Evolutionary conservation across 345 rosid genomes (phyloP), one percentile per base, ranked within the genome.

Genomic region (Brassica napus): DNA sequence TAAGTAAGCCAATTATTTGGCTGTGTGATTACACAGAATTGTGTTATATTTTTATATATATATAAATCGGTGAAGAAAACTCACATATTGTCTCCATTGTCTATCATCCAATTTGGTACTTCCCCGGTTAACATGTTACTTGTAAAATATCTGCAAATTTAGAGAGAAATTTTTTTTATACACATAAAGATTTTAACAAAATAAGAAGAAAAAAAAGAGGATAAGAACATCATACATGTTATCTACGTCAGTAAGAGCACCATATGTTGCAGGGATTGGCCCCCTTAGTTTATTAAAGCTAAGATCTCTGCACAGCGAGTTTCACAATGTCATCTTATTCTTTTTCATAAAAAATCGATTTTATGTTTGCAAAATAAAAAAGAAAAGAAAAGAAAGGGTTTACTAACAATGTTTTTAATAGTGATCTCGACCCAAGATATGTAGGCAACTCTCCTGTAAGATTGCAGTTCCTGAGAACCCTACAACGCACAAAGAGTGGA

Each of bases 391-490:
- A 2, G 0, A 68, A 9, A 61, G 54, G 63, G 75, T 32, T 52
- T 65, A 84, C 93, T 87, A 30, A 90, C 95, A 90, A 69, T 37
- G 9, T 5, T 55, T 68, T 81, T 44, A 89, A 71, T 0, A 2
- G 0, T 6, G 39, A 59, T 49, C 80, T 62, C 5, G 4, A 14
- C 12, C 74, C 86, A 30, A 90, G 75, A 85, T 82, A 87, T 0
- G 4, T 64, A 42, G 92, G 94, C 24, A 88, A 58, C 9, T 2
- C 4, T 54, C 88, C 89, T 24, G 54, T 74, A 69, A 88, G 72
- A 82, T 79, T 88, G 87, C 94, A 87, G 82, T 84, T 86, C 78
- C 92, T 84, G 57, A 90, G 74, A 39, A 87, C 73, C 78, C 92
- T 90, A 83, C 21, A 55, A 54, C 28, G 8, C 67, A 44, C 28